Evolutionary conservation across 768 basidiomycete genomes (phyloP), one percentile per base, ranked within the genome.

Genomic region (Suillus brevipes): DNA sequence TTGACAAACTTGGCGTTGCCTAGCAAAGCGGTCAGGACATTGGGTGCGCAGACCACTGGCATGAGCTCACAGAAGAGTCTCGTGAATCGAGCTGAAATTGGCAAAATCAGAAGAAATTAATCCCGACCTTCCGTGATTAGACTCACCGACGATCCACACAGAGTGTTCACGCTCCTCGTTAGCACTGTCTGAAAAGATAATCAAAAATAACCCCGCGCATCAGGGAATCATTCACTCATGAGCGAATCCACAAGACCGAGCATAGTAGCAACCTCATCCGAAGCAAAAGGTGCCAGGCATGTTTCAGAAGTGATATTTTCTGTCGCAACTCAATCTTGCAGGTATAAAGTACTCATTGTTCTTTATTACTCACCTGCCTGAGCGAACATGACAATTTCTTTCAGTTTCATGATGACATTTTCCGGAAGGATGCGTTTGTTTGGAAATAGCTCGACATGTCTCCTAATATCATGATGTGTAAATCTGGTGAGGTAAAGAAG

Each of bases 1-100:
- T 81, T 76, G 23, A 74, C 57, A 52, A 79, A 78, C 25, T 71
- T 67, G 20, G 73, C 70, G 20, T 70, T 47, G 20, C 57, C 77
- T 79, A 13, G 20, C 10, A 43, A 12, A 37, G 13, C 14, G 13
- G 23, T 50, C 23, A 50, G 49, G 49, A 50, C 25, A 25, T 36
- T 5, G 34, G 34, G 5, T 36, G 7, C 34, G 7, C 34, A 36
- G 34, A 36, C 6, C 1, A 36, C 34, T 36, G 34, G 8, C 34
- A 0, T 55, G 4, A 20, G 60, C 64, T 40, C 45, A 49, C 64
- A 52, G 49, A 64, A 64, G 23, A 64, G 38, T 31, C 64, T 58
- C 20, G 42, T 61, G 49, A 59, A 50, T 28, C 64, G 34, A 9
- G 64, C 64, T 64, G 45, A 37, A 57, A 49, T 42, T 10, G 13